Evolutionary conservation across 2,329 filamentous ascomycete species (phyloP).

Genomic region (Ambrosiella xylebori): DNA sequence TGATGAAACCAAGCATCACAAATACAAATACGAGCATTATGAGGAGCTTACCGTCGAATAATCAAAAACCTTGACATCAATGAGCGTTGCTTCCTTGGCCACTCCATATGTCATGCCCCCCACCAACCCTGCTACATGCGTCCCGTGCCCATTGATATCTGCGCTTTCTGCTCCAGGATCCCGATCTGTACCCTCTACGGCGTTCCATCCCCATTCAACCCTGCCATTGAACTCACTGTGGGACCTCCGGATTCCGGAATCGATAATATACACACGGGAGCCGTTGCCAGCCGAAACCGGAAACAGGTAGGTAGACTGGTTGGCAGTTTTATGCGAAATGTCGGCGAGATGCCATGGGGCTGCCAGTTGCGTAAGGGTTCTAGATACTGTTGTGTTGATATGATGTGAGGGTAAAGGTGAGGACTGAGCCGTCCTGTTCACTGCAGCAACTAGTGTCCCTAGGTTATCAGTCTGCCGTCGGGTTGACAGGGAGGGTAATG

Average conservation of each 20-base stretch:
- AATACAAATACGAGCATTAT: not conserved
- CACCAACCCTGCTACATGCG: conserved; percentile 22
- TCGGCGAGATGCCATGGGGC: conserved; percentile 17
- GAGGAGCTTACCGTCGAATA: conserved; percentile 16
- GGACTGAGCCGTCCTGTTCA: too few relatives aligned
- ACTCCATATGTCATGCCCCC: conserved; percentile 22
- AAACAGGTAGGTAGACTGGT: conserved; percentile 19
- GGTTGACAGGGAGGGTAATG: too few relatives aligned
- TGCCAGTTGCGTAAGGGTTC: conserved; percentile 16
- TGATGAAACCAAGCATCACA: not conserved
- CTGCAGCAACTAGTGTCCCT: too few relatives aligned
- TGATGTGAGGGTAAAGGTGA: too few relatives aligned
- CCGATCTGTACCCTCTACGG: conserved; percentile 10
- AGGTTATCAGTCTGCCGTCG: too few relatives aligned
- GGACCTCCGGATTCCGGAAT: conserved; percentile 22
- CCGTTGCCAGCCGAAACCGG: conserved; percentile 21
- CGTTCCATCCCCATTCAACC: conserved; percentile 20
- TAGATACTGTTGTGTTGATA: not conserved
- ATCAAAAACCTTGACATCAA: conserved; percentile 30
- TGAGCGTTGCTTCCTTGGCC: conserved; percentile 26
- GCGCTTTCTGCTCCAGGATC: not conserved
- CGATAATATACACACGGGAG: conserved; percentile 25
- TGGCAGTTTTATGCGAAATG: conserved; percentile 14
- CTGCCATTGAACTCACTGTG: conserved; percentile 21
- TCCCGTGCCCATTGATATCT: conserved; percentile 27